Evolutionary conservation across 2,329 filamentous ascomycete species (phyloP), one percentile per base, ranked within the genome.

Genomic region (Apiospora sp.): DNA sequence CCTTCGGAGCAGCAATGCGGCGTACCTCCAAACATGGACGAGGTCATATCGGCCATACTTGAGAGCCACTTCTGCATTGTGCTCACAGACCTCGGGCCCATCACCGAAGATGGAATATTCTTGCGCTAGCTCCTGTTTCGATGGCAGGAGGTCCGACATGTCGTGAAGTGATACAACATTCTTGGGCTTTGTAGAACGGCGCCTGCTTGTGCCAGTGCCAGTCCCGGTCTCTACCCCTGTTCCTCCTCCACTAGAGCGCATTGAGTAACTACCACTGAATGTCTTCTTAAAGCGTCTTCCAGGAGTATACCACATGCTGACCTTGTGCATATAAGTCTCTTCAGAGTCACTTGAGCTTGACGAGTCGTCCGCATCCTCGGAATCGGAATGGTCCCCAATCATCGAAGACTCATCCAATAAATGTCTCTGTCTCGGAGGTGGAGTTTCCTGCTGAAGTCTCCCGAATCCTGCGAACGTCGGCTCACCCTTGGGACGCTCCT

Each of bases 91-190:
- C 49, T 92, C 89, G n/a, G 91, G 89, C 0, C 93, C 92, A 74
- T 95, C 91, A 4, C 95, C 95, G 80, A 96, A 95, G 19, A 98
- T 93, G 34, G 88, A 89, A 82, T 98, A 99, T 75, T 93, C 90
- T 72, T 90, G 86, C 1, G 95, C 96, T 74, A 98, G 88, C 71
- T 91, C 87, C 73, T 88, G 88, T 80, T 95, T 96, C 3, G 94
- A 93, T 0, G 95, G 95, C n/a, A 98, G 83, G 16, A 94, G 81
- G 68, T 89, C 85, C 13, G 90, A 88, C 37, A 97, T 81, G 74
- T 94, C 88, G 78, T 95, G 88, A 51, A 98, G 90, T 1, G 91
- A 91, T 27, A 98, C 84, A 30, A 93, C 86, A 74, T 95, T 95
- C 76, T 92, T 93, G 7, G 88, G 85, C 71, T 83, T 85, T 41